Evolutionary conservation across 73 alveolate genomes (phyloP).

Genomic region (Paramecium sonneborni): DNA sequence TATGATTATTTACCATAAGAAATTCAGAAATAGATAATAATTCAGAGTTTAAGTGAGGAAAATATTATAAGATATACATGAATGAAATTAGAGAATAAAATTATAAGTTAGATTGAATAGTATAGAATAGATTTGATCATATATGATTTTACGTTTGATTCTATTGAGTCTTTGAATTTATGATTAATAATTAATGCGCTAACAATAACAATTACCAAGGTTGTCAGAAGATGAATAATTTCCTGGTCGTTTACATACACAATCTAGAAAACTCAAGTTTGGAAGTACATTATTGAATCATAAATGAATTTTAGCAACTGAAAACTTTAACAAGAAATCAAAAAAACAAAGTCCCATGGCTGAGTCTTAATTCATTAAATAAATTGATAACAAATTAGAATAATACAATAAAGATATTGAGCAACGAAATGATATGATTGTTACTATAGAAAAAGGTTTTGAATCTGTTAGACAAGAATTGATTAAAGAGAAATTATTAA

Average conservation of each 20-base stretch:
- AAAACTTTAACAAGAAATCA: background rate
- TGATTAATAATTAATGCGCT: background rate
- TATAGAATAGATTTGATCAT: background rate
- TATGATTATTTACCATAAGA: too few species aligned
- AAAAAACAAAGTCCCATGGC: background rate
- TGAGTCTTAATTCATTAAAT: background rate
- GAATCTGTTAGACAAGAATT: conserved; percentile 42
- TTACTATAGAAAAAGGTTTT: conserved; percentile 35
- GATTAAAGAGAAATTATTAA: background rate
- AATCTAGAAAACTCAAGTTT: background rate
- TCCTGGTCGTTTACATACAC: conserved; percentile 42
- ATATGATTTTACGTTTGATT: conserved; percentile 18
- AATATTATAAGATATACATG: too few species aligned
- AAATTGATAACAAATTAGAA: conserved; percentile 34
- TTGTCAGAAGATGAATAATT: background rate
- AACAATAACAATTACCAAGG: background rate
- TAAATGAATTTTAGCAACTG: background rate
- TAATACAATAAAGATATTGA: conserved; percentile 27
- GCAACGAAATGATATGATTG: conserved; percentile 37
- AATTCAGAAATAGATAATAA: too few species aligned
- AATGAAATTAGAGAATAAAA: too few species aligned
- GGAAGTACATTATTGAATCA: background rate
- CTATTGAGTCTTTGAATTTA: conserved; percentile 7
- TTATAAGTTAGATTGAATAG: too few species aligned
- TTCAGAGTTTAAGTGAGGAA: too few species aligned